Evolutionary conservation across 2,329 filamentous ascomycete species (phyloP).

Genomic region (Xylariaceae sp.): DNA sequence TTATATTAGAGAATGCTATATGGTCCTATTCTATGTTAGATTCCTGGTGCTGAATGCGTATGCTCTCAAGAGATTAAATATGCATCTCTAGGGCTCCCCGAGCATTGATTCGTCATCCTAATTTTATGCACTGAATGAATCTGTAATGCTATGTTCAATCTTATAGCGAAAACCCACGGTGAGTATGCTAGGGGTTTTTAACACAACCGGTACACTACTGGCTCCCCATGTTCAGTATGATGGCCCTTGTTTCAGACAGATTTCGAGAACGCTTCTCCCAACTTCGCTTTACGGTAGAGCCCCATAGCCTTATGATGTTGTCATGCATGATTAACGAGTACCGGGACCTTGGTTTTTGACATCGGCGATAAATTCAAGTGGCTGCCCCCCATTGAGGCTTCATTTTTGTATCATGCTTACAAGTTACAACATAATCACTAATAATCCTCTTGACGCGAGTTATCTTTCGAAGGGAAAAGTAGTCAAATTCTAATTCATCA

Average conservation of each 20-base stretch:
- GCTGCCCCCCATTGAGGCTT: background rate
- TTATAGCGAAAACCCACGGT: background rate
- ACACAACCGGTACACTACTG: background rate
- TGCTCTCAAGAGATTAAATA: background rate
- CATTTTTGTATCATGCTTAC: background rate
- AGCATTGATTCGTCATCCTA: background rate
- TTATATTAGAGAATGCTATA: background rate
- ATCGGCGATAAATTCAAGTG: background rate
- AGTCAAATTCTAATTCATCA: no score
- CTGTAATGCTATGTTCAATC: background rate
- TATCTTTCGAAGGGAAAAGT: background rate
- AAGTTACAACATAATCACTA: background rate
- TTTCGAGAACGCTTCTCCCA: background rate
- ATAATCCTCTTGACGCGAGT: background rate
- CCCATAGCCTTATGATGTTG: slow-evolving; percentile 1
- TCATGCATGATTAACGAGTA: background rate
- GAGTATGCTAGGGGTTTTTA: no score
- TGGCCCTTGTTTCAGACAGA: background rate
- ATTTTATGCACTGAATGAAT: background rate
- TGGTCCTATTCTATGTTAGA: background rate
- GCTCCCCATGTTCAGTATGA: background rate
- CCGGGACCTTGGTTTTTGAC: background rate
- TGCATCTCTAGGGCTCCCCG: background rate
- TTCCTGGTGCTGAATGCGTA: background rate
- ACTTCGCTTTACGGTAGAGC: background rate